phyloP scores from a whole-genome alignment of 495 filamentous ascomycete genomes.

The Penicillium coprophilum region DNA sequence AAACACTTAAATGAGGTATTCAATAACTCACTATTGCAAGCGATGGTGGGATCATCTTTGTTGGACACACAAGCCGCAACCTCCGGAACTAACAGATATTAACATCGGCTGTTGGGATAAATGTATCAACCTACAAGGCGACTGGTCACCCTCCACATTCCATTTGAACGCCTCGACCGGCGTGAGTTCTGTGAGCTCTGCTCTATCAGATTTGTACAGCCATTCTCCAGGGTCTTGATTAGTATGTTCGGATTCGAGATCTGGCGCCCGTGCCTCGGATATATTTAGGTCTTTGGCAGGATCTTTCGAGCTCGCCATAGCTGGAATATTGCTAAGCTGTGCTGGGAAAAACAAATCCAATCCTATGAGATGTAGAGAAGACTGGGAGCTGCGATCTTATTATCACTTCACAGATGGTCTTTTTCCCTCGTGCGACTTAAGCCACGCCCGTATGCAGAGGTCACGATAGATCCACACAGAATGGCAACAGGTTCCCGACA shows the following conservation, averaged over 20 bases:
- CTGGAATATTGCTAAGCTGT: background rate
- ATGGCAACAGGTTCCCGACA: conserved; percentile 1
- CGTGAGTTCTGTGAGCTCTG: conserved; percentile 22
- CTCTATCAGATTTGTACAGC: conserved; percentile 6
- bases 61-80: conserved; percentile 33
- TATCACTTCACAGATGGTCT: background rate
- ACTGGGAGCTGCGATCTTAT: background rate
- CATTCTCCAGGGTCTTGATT: conserved; percentile 3
- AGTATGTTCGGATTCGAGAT: conserved; percentile 13
- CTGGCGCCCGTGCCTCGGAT: background rate
- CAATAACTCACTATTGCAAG: conserved; percentile 24
- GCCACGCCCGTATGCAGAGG: background rate
- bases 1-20: background rate
- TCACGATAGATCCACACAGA: conserved; percentile 8
- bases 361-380: background rate
- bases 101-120: background rate
- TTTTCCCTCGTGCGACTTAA: background rate
- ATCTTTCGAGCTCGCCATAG: conserved; percentile 5
- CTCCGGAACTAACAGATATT: conserved; percentile 24
- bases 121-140: conserved; percentile 22
- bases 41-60: conserved; percentile 27
- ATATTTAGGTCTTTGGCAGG: conserved; percentile 3
- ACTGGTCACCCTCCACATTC: conserved; percentile 32
- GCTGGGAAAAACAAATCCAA: background rate
- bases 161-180: conserved; percentile 30